phyloP scores from a whole-genome alignment of 2,329 filamentous ascomycete genomes.

The Sarocladium brachiariae region DNA sequence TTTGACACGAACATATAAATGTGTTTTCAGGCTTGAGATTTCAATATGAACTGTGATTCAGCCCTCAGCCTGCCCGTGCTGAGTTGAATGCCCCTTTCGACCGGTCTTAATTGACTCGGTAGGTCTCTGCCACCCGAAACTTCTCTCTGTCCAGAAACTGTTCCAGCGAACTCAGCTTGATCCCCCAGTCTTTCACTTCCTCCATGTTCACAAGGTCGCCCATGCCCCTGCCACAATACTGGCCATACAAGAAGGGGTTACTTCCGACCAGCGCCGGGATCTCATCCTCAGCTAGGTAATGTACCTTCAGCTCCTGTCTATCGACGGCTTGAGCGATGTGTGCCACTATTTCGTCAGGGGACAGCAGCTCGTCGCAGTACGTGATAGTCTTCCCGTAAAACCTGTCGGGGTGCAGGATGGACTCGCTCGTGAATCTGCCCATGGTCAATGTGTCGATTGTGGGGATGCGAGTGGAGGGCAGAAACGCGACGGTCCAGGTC shows the following conservation, averaged over 20 bases:
- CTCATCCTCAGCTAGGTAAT: constrained; percentile 35
- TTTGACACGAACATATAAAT: too few relatives aligned
- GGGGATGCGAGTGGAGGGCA: constrained; percentile 26
- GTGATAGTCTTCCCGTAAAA: constrained; percentile 34
- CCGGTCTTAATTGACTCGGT: constrained; percentile 1
- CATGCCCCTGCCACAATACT: constrained; percentile 17
- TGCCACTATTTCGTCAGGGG: constrained; percentile 27
- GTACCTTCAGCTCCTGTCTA: constrained; percentile 25
- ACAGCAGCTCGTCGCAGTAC: constrained; percentile 34
- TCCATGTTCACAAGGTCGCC: constrained; percentile 31
- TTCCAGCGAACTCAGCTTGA: constrained; percentile 36
- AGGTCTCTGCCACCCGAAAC: constrained; percentile 23
- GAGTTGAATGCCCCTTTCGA: too few relatives aligned
- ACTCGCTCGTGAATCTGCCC: constrained; percentile 35
- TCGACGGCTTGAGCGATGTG: constrained; percentile 28
- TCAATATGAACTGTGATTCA: too few relatives aligned
- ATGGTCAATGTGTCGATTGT: constrained; percentile 41
- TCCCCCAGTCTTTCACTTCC: constrained; percentile 27
- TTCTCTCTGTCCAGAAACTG: constrained; percentile 35
- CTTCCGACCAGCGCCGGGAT: constrained; percentile 24
- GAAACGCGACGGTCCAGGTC: constrained; percentile 29
- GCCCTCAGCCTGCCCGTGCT: too few relatives aligned
- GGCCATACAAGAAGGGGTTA: constrained; percentile 30
- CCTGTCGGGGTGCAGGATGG: constrained; percentile 31
- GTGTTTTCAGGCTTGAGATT: too few relatives aligned